Evolutionary conservation across 2,329 filamentous ascomycete genomes (phyloP).

Genomic region (Rutstroemia sp.): DNA sequence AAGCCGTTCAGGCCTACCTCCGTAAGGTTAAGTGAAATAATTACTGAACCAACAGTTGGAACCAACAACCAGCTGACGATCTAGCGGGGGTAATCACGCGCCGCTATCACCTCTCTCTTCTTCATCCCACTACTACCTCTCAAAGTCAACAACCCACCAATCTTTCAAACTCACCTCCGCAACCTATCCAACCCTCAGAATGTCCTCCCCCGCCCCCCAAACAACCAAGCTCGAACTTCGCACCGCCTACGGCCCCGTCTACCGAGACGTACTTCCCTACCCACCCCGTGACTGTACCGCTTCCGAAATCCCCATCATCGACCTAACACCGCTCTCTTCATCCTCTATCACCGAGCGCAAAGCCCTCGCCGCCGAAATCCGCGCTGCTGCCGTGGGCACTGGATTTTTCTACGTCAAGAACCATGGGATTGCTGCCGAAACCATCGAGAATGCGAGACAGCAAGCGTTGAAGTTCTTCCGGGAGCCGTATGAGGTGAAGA

Average conservation of each 20-base stretch:
- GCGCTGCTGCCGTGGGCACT: slow-evolving; percentile 34
- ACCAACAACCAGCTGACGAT: too few species aligned
- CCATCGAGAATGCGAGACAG: slow-evolving; percentile 26
- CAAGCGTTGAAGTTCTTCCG: slow-evolving; percentile 38
- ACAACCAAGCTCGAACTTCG: slow-evolving; percentile 37
- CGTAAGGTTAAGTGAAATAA: too few species aligned
- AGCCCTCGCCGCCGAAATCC: slow-evolving; percentile 33
- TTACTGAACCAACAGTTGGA: too few species aligned
- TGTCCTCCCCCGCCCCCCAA: slow-evolving; percentile 10
- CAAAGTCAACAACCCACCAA: not conserved
- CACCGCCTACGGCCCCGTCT: slow-evolving; percentile 38
- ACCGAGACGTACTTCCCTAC: slow-evolving; percentile 34
- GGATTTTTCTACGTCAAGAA: slow-evolving; percentile 43
- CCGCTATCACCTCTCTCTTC: too few species aligned
- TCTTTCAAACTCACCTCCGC: not conserved
- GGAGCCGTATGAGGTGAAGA: slow-evolving; percentile 38
- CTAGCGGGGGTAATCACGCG: too few species aligned
- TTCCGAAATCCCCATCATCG: slow-evolving; percentile 40
- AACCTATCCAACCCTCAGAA: not conserved
- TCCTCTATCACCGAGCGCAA: slow-evolving; percentile 31
- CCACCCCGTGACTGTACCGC: slow-evolving; percentile 34
- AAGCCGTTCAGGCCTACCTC: too few species aligned
- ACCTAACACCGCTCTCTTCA: slow-evolving; percentile 33
- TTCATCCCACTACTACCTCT: not conserved
- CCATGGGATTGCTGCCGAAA: slow-evolving; percentile 33